phyloP scores from a whole-genome alignment of 2,329 filamentous ascomycete genomes.

The Neospermospora avenae region DNA sequence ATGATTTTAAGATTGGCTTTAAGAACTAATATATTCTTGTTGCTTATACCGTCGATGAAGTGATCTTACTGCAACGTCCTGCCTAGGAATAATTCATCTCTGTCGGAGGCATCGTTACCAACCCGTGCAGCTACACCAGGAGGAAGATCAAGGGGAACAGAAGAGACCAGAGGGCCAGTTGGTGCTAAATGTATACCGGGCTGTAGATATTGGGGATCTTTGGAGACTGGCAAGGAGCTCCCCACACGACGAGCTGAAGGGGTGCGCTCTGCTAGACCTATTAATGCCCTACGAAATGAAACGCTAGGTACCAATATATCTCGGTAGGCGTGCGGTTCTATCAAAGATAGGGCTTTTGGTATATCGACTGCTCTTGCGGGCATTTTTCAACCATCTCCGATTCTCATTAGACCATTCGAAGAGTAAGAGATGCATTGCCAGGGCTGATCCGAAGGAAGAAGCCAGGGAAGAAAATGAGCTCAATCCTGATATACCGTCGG shows the following conservation, averaged over 20 bases:
- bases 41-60: background rate
- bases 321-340: background rate
- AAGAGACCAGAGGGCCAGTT: no score
- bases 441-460: conserved; percentile 25
- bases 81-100: conserved; percentile 29
- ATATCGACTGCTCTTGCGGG: conserved; percentile 6
- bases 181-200: no score
- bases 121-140: no score
- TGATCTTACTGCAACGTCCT: conserved; percentile 36
- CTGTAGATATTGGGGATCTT: no score
- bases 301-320: background rate
- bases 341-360: conserved; percentile 1
- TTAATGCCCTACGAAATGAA: background rate
- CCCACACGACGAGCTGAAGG: background rate
- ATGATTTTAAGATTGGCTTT: conserved; percentile 36
- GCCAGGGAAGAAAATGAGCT: conserved; percentile 8
- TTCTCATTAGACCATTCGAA: conserved; percentile 40
- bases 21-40: conserved; percentile 29
- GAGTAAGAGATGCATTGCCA: conserved; percentile 36
- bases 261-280: conserved; percentile 2
- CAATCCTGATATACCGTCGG: background rate
- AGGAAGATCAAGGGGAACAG: no score
- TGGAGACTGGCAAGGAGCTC: no score
- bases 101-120: no score
- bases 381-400: conserved; percentile 40